phyloP scores from a whole-genome alignment of 805 yeast species.

The Myxozyma lipomycoides region DNA sequence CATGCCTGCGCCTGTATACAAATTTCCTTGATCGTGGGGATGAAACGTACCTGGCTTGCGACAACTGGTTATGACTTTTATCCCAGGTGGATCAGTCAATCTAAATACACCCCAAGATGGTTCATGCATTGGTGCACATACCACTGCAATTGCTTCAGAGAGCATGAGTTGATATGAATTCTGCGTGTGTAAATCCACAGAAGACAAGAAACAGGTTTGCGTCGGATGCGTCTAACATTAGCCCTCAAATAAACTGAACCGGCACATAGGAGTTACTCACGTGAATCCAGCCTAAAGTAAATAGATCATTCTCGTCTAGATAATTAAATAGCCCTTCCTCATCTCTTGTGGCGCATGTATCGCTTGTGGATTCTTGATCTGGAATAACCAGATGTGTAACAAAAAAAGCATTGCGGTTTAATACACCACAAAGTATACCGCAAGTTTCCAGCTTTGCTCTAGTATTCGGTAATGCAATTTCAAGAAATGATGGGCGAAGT shows the following conservation, averaged over 20 bases:
- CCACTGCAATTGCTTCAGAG: slow-evolving; percentile 65
- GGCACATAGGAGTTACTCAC: neutral
- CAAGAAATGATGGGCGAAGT: slow-evolving; percentile 45
- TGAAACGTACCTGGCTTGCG: slow-evolving; percentile 50
- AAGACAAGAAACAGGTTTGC: slow-evolving; percentile 63
- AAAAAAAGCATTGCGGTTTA: slow-evolving; percentile 59
- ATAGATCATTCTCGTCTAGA: slow-evolving; percentile 52
- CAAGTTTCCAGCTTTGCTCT: slow-evolving; percentile 54
- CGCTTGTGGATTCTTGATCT: slow-evolving; percentile 57
- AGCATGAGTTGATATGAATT: slow-evolving; percentile 65
- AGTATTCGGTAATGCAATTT: slow-evolving; percentile 51
- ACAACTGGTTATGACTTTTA: slow-evolving; percentile 53
- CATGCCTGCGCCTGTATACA: slow-evolving; percentile 49
- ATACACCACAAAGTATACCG: slow-evolving; percentile 61
- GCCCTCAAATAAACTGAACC: neutral
- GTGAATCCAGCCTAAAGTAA: slow-evolving; percentile 71
- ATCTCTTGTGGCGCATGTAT: slow-evolving; percentile 58
- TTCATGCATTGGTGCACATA: slow-evolving; percentile 51
- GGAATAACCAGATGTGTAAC: slow-evolving; percentile 61
- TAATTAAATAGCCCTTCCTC: slow-evolving; percentile 57
- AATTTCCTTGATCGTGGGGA: slow-evolving; percentile 52
- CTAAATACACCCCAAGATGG: slow-evolving; percentile 57
- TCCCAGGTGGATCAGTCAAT: slow-evolving; percentile 63
- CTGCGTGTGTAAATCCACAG: slow-evolving; percentile 66
- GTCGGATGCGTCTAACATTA: slow-evolving; percentile 55